These are phyloP conservation scores for Biscutella laevigata DNA, from an alignment of 441 rosid genomes.

Conservation along the genomic window DNA sequence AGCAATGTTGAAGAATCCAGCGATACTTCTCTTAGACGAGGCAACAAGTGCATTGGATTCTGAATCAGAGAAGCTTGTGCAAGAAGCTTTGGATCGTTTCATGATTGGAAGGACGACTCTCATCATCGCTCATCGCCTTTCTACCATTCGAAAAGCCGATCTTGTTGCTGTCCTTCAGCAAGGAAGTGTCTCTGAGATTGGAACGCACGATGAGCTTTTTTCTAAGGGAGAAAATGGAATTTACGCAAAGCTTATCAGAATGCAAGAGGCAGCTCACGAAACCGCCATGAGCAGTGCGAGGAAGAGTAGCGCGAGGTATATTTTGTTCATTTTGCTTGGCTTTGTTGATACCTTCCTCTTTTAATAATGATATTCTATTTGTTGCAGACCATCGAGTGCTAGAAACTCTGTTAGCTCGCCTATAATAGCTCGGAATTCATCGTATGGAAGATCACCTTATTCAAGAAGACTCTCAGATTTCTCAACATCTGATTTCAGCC, in stretches of 20 bases:
- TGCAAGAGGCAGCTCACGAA: constrained; percentile 96
- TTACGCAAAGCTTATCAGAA: constrained; percentile 80
- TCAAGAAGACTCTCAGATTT: constrained; percentile 94
- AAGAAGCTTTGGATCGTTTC: constrained; percentile 95
- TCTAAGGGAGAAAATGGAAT: constrained; percentile 83
- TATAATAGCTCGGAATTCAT: constrained; percentile 87
- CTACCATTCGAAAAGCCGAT: constrained; percentile 96
- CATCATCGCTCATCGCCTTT: constrained; percentile 78
- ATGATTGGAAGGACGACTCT: constrained; percentile 97
- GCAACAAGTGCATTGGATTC: constrained; percentile 98
- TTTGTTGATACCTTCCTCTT: not conserved
- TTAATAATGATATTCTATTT: constrained; percentile 12
- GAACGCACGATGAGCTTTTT: constrained; percentile 87
- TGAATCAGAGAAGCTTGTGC: constrained; percentile 95
- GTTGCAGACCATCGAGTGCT: constrained; percentile 92
- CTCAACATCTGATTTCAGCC: constrained; percentile 92
- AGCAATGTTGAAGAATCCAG: constrained; percentile 95
- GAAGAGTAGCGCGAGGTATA: constrained; percentile 95
- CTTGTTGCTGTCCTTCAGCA: constrained; percentile 95
- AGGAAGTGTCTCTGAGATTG: constrained; percentile 88
- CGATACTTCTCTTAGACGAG: constrained; percentile 87
- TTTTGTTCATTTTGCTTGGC: not conserved
- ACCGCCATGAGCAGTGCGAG: constrained; percentile 87
- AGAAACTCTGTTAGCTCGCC: constrained; percentile 99
- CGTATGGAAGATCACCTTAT: constrained; percentile 95